These are phyloP conservation scores for Ceratocystis albifundus DNA, from an alignment of 2,329 filamentous ascomycete species.

Conservation along the genomic window DNA sequence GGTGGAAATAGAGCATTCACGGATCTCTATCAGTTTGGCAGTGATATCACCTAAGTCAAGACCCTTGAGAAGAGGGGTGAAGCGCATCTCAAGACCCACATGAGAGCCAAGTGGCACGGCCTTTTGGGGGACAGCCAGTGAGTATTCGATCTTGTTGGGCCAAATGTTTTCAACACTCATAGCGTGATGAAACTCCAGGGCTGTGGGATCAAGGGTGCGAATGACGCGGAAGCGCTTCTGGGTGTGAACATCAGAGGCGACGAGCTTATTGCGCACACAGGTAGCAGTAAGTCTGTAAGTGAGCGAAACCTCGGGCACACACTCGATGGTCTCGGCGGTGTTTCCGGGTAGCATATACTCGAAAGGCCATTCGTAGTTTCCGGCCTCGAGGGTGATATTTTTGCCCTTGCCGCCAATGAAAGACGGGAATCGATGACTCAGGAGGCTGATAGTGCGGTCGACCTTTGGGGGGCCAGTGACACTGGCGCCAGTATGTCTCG, in stretches of 20 bases:
- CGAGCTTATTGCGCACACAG: constrained; percentile 70
- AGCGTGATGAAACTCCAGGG: constrained; percentile 68
- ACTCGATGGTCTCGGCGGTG: constrained; percentile 80
- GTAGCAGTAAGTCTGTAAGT: constrained; percentile 87
- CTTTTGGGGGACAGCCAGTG: constrained; percentile 84
- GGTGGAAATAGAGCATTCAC: constrained; percentile 51
- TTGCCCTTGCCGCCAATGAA: constrained; percentile 50
- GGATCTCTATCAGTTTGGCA: constrained; percentile 66
- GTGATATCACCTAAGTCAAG: constrained; percentile 73
- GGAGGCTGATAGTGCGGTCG: constrained; percentile 48
- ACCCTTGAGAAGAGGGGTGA: constrained; percentile 81
- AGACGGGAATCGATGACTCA: constrained; percentile 56
- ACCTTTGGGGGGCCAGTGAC: constrained; percentile 37
- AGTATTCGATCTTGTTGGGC: constrained; percentile 96
- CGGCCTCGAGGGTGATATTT: constrained; percentile 51
- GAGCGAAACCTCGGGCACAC: constrained; percentile 72
- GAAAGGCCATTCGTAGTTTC: constrained; percentile 78
- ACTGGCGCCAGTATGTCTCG: constrained; percentile 18
- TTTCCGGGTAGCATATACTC: constrained; percentile 60
- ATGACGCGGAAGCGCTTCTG: constrained; percentile 70
- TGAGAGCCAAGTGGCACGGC: constrained; percentile 87
- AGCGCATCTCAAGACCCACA: constrained; percentile 71
- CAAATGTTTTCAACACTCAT: constrained; percentile 97
- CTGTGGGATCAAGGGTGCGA: constrained; percentile 62
- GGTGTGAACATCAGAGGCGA: constrained; percentile 67